These are phyloP conservation scores for Vickermania spadyakhi DNA, from an alignment of 208 protist genomes.

Conservation along the genomic window DNA sequence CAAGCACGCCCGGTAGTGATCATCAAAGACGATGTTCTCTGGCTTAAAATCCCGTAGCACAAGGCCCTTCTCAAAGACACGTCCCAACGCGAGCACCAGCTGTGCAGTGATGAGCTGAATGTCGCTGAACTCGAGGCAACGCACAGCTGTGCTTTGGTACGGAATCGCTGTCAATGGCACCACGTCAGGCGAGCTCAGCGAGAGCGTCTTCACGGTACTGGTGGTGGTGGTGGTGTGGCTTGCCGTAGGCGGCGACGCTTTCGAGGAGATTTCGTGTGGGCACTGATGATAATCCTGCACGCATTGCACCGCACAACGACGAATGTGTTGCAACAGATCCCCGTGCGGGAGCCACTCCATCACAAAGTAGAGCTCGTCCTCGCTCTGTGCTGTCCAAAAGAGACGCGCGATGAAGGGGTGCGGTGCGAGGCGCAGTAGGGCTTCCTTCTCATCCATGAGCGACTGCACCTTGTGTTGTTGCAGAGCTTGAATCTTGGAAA, in stretches of 20 bases:
- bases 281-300: slow-evolving; percentile 17
- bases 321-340: slow-evolving; percentile 88
- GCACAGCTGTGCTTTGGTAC: slow-evolving; percentile 13
- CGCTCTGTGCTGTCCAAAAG: slow-evolving; percentile 79
- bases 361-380: slow-evolving; percentile 89
- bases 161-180: too few species aligned
- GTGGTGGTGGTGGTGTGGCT: neutral
- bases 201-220: neutral
- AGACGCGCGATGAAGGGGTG: slow-evolving; percentile 78
- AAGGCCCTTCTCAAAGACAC: slow-evolving; percentile 37
- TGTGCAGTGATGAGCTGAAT: slow-evolving; percentile 81
- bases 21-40: slow-evolving; percentile 82
- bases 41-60: slow-evolving; percentile 88
- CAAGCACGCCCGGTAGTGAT: slow-evolving; percentile 65
- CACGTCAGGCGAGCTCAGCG: neutral
- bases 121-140: slow-evolving; percentile 71
- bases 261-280: neutral
- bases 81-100: slow-evolving; percentile 51
- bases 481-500: slow-evolving; percentile 83
- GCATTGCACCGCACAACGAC: slow-evolving; percentile 20
- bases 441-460: slow-evolving; percentile 78
- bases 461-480: slow-evolving; percentile 76
- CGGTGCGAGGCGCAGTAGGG: slow-evolving; percentile 44
- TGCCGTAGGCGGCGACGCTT: neutral
- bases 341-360: slow-evolving; percentile 91